These are phyloP conservation scores for Acer negundo DNA, from an alignment of 345 rosid species.

Conservation along the genomic window DNA sequence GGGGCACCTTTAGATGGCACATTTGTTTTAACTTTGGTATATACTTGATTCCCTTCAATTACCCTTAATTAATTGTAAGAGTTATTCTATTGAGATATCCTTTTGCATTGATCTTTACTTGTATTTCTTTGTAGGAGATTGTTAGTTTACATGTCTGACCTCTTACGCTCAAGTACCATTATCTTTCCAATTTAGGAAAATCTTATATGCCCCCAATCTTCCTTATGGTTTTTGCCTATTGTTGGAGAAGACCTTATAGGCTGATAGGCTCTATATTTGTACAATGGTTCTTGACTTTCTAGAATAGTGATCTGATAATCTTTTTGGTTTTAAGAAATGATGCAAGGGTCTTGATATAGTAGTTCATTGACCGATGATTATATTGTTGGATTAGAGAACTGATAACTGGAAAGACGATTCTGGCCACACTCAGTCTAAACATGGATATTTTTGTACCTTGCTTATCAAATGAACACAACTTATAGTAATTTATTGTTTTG, in stretches of 20 bases:
- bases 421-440: background rate
- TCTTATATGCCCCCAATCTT: background rate
- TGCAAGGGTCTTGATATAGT: background rate
- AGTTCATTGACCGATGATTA: background rate
- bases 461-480: background rate
- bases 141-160: background rate
- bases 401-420: background rate
- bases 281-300: background rate
- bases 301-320: background rate
- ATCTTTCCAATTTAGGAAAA: background rate
- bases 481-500: background rate
- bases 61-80: background rate
- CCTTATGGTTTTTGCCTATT: background rate
- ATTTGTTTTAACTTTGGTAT: slow-evolving; percentile 96
- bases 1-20: slow-evolving; percentile 96
- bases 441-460: background rate
- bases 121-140: background rate
- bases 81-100: background rate
- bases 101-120: slow-evolving; percentile 4
- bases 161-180: background rate
- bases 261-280: background rate
- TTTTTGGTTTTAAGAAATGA: background rate
- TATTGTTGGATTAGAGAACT: background rate
- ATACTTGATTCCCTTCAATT: slow-evolving; percentile 16
- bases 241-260: background rate